phyloP scores from a whole-genome alignment of 345 rosid species.

The Erucastrum elatum region DNA sequence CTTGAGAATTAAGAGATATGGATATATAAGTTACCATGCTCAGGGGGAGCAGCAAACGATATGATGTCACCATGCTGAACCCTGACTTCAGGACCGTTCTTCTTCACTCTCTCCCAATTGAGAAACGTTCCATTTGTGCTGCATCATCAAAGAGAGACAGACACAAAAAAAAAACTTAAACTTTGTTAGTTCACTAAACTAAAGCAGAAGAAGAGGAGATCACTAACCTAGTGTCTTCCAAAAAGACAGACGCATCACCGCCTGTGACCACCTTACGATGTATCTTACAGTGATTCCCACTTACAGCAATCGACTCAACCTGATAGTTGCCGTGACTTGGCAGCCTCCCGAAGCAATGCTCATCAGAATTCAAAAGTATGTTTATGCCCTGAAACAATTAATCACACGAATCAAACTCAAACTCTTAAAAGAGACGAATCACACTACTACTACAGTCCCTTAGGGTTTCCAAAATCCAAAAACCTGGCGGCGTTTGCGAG shows the following conservation, averaged over 20 bases:
- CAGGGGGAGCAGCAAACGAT: constrained; percentile 81
- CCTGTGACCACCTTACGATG: constrained; percentile 45
- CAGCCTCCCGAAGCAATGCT: constrained; percentile 71
- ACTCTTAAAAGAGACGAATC: background rate
- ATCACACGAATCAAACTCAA: background rate
- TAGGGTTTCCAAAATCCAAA: background rate
- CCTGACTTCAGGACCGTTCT: constrained; percentile 58
- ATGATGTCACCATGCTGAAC: constrained; percentile 84
- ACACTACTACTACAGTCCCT: background rate
- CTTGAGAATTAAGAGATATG: background rate
- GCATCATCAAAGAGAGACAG: background rate
- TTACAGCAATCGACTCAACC: constrained; percentile 68
- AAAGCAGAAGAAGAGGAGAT: constrained; percentile 9
- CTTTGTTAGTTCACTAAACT: background rate
- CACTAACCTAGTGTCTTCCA: constrained; percentile 81
- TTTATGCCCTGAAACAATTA: constrained; percentile 60
- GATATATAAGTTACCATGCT: constrained; percentile 56
- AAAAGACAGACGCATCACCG: constrained; percentile 49
- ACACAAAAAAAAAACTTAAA: background rate
- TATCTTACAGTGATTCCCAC: constrained; percentile 83
- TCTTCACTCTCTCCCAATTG: constrained; percentile 77
- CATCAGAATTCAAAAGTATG: constrained; percentile 67
- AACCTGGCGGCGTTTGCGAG: constrained; percentile 85
- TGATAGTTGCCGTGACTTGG: constrained; percentile 61
- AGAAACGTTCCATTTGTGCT: constrained; percentile 89